Evolutionary conservation across 2,329 filamentous ascomycete species (phyloP).

Genomic region (Phyllosticta citrichinensis): DNA sequence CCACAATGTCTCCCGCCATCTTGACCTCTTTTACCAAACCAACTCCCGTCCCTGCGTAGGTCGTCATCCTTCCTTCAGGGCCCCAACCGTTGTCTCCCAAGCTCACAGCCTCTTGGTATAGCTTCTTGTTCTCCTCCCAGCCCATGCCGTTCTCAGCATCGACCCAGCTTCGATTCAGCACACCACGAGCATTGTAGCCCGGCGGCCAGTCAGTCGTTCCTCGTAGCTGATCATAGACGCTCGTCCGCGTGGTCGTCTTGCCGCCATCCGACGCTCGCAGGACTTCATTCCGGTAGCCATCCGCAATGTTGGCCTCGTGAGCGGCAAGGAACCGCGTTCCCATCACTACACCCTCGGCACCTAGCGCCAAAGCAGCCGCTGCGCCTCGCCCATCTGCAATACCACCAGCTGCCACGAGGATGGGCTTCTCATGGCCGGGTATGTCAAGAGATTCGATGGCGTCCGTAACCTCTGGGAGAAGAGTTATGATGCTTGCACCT

Average conservation of each 20-base stretch:
- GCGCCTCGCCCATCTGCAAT: conserved; percentile 48
- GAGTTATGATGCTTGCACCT: conserved; percentile 44
- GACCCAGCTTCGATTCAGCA: conserved; percentile 45
- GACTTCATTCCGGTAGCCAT: conserved; percentile 39
- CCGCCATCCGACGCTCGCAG: conserved; percentile 41
- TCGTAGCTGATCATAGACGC: conserved; percentile 43
- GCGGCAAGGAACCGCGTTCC: conserved; percentile 54
- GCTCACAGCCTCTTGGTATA: conserved; percentile 39
- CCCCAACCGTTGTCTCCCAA: conserved; percentile 46
- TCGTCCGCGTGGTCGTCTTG: conserved; percentile 39
- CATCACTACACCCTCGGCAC: conserved; percentile 45
- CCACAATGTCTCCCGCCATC: conserved; percentile 43
- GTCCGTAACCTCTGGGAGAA: conserved; percentile 49
- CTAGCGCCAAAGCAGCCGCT: conserved; percentile 46
- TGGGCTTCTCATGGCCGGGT: conserved; percentile 15
- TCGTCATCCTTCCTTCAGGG: conserved; percentile 41
- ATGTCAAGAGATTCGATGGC: conserved; percentile 28
- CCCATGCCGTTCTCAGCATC: conserved; percentile 31
- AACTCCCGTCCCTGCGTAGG: conserved; percentile 53
- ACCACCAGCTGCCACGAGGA: conserved; percentile 49
- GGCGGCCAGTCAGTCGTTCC: conserved; percentile 47
- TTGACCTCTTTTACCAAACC: conserved; percentile 45
- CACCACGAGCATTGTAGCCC: conserved; percentile 47
- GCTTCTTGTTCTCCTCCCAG: conserved; percentile 34
- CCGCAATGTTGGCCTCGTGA: conserved; percentile 36